A percentile compares a stretch with the other conserved stretches of the same genome.
phyloP scores from a whole-genome alignment of 1,284 basidiomycete genomes.

The Leccinum subspadiceum region DNA sequence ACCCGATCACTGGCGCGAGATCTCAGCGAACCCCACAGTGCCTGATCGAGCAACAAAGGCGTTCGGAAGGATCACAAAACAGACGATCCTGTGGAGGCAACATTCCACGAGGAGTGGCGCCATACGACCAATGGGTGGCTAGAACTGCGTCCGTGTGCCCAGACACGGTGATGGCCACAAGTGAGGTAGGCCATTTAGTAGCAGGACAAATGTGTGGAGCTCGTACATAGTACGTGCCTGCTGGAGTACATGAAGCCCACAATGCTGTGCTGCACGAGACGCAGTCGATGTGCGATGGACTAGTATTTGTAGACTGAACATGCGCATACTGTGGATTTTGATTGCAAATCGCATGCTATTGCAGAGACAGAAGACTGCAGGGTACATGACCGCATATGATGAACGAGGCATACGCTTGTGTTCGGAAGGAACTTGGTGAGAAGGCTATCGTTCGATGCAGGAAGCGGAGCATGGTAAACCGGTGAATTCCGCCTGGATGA shows the following conservation, averaged over 20 bases:
- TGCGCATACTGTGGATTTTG: slow-evolving; percentile 4
- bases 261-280: slow-evolving; percentile 2
- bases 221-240: not conserved
- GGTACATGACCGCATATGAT: slow-evolving; percentile 12
- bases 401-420: slow-evolving; percentile 16
- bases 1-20: slow-evolving; percentile 21
- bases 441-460: slow-evolving; percentile 15
- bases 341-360: slow-evolving; percentile 19
- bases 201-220: slow-evolving; percentile 19
- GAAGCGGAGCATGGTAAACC: slow-evolving; percentile 8
- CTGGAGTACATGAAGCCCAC: not conserved
- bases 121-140: not conserved
- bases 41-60: slow-evolving; percentile 8
- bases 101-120: slow-evolving; percentile 22
- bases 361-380: slow-evolving; percentile 8
- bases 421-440: slow-evolving; percentile 29
- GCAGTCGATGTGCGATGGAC: not conserved
- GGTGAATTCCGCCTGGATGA: slow-evolving; percentile 10
- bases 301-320: slow-evolving; percentile 7
- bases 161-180: not conserved
- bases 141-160: slow-evolving; percentile 1
- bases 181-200: not conserved
- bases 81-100: slow-evolving; percentile 9
- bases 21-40: slow-evolving; percentile 27
- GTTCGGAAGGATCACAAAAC: slow-evolving; percentile 12